Conservation (phyloP, 345 rosid genomes). For the Bruguiera sexangula region DNA sequence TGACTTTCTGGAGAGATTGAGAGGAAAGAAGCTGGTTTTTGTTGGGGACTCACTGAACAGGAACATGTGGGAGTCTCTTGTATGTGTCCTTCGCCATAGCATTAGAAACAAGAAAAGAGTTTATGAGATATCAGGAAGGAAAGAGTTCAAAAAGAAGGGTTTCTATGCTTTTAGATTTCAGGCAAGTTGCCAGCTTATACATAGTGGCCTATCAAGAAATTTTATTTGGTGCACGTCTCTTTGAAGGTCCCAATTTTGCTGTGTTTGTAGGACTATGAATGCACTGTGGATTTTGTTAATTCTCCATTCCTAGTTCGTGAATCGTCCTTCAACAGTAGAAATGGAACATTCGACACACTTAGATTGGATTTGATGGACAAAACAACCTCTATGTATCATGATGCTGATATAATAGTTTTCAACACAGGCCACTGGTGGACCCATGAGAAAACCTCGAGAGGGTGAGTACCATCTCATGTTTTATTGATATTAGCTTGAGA, state of each 20-base stretch:
- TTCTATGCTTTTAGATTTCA: conserved; percentile 79
- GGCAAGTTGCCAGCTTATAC: conserved; percentile 37
- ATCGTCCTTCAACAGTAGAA: conserved; percentile 49
- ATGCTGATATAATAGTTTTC: conserved; percentile 75
- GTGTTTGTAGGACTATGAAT: conserved; percentile 66
- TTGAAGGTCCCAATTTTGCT: conserved; percentile 8
- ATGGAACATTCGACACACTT: conserved; percentile 62
- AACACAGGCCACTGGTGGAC: conserved; percentile 99
- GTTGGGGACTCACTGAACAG: conserved; percentile 85
- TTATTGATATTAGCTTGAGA: background rate
- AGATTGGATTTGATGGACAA: conserved; percentile 83
- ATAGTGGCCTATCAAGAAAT: background rate
- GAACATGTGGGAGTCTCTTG: conserved; percentile 96
- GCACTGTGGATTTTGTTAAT: conserved; percentile 76
- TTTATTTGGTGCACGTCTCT: background rate
- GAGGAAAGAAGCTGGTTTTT: conserved; percentile 79
- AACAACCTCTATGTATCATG: conserved; percentile 61
- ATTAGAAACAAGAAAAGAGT: conserved; percentile 61
- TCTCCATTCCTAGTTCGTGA: conserved; percentile 85
- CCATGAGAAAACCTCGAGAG: conserved; percentile 87
- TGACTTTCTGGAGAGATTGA: conserved; percentile 69
- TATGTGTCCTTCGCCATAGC: conserved; percentile 71
- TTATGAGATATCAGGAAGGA: conserved; percentile 68
- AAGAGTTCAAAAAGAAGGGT: conserved; percentile 75
- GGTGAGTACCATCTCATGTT: conserved; percentile 38